Percentiles rank a stretch among this genome's conserved stretches.
Evolutionary conservation across 2,329 filamentous ascomycete species (phyloP).

Genomic region (Ophiocordyceps robertsii): DNA sequence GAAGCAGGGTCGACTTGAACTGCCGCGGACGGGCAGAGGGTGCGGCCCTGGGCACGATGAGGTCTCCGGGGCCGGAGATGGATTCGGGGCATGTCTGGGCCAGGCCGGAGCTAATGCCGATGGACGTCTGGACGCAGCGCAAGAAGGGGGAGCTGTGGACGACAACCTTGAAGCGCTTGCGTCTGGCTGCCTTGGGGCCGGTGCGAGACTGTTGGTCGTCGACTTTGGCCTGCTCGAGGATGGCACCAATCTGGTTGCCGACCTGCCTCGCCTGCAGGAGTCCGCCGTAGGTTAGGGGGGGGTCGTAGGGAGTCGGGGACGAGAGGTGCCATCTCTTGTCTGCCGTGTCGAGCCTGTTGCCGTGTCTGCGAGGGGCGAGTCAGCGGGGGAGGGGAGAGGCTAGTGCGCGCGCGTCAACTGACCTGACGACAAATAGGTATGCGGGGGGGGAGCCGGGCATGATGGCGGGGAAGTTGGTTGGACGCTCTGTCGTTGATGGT

Average conservation of each 20-base stretch:
- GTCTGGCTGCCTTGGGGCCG: slow-evolving; percentile 17
- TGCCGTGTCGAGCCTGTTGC: slow-evolving; percentile 83
- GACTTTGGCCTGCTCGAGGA: slow-evolving; percentile 42
- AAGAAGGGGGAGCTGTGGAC: slow-evolving; percentile 91
- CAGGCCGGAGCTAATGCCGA: slow-evolving; percentile 77
- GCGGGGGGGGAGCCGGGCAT: slow-evolving; percentile 17
- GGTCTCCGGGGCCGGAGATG: slow-evolving; percentile 17
- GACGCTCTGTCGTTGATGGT: not conserved
- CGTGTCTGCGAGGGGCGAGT: slow-evolving; percentile 48
- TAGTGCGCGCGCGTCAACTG: slow-evolving; percentile 2
- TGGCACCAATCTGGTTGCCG: slow-evolving; percentile 68
- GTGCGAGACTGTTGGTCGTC: slow-evolving; percentile 21
- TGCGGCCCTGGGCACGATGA: slow-evolving; percentile 18
- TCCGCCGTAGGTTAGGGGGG: slow-evolving; percentile 85
- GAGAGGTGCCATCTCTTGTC: slow-evolving; percentile 92
- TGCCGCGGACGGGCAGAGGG: slow-evolving; percentile 12
- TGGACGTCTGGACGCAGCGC: slow-evolving; percentile 82
- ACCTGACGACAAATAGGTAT: slow-evolving; percentile 31
- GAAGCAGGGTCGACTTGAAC: slow-evolving; percentile 49
- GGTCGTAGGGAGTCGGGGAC: slow-evolving; percentile 88
- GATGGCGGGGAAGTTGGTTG: not conserved
- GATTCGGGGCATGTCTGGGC: slow-evolving; percentile 36
- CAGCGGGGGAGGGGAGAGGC: not conserved
- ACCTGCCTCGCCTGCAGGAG: slow-evolving; percentile 79
- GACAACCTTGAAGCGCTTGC: slow-evolving; percentile 60